phyloP scores from a whole-genome alignment of 441 rosid genomes.

The Pelargonium hybrid region DNA sequence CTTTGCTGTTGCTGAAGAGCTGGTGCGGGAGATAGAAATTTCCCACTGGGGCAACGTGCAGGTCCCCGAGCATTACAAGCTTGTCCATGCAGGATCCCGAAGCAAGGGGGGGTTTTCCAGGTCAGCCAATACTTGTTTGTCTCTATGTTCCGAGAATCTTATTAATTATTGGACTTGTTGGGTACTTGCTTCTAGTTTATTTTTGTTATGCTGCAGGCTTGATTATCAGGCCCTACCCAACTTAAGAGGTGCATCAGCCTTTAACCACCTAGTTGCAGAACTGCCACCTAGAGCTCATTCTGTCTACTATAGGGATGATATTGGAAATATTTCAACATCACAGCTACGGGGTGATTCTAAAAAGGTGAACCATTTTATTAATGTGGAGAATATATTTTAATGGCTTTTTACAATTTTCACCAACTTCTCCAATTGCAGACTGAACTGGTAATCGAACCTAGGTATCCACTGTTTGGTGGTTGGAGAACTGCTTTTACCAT shows the following conservation, averaged over 20 bases:
- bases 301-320: conserved; percentile 81
- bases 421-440: conserved; percentile 45
- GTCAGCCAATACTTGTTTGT: conserved; percentile 18
- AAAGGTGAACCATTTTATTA: conserved; percentile 41
- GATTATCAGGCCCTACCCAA: conserved; percentile 72
- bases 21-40: conserved; percentile 80
- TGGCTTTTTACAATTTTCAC: conserved; percentile 22
- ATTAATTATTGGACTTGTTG: not conserved
- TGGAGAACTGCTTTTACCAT: conserved; percentile 92
- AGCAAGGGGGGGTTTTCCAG: conserved; percentile 91
- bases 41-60: conserved; percentile 96
- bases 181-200: conserved; percentile 17
- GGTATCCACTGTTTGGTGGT: conserved; percentile 93
- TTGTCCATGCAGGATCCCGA: conserved; percentile 70
- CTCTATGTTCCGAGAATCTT: not conserved
- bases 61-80: conserved; percentile 67
- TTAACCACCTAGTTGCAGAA: conserved; percentile 56
- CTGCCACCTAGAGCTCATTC: conserved; percentile 94
- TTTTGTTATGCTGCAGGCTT: conserved; percentile 42
- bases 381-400: not conserved
- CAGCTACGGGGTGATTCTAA: conserved; percentile 60
- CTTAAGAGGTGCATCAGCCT: conserved; percentile 58
- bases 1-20: conserved; percentile 64
- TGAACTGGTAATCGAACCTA: conserved; percentile 72
- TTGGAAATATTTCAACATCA: conserved; percentile 96